These are phyloP conservation scores for Pezicula radicicola DNA, from an alignment of 2,329 filamentous ascomycete species.

Conservation along the genomic window DNA sequence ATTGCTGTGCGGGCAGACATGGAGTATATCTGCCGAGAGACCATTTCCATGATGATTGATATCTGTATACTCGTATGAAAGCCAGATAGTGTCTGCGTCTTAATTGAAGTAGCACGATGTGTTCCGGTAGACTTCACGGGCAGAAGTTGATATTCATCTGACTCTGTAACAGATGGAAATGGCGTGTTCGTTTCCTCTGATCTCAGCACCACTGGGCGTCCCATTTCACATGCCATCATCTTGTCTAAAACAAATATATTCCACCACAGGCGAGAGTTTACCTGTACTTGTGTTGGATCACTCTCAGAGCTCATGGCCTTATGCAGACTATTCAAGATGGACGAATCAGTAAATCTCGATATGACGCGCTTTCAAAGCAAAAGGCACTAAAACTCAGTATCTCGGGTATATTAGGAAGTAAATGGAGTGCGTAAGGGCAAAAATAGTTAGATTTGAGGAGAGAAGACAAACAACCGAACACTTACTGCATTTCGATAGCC, in stretches of 20 bases:
- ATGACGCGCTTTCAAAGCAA: too few relatives aligned
- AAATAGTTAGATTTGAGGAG: too few relatives aligned
- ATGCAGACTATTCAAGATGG: not conserved
- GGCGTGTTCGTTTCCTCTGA: not conserved
- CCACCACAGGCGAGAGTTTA: slow-evolving; percentile 1
- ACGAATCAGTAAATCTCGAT: too few relatives aligned
- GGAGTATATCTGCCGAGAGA: not conserved
- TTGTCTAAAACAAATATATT: slow-evolving; percentile 1
- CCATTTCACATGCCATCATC: not conserved
- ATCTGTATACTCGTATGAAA: not conserved
- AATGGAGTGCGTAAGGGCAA: too few relatives aligned
- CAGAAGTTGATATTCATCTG: not conserved
- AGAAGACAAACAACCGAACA: too few relatives aligned
- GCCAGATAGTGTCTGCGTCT: not conserved
- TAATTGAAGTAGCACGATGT: not conserved
- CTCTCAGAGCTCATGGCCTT: not conserved
- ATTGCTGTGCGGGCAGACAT: not conserved
- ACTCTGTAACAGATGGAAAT: not conserved
- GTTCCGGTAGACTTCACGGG: not conserved
- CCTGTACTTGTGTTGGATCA: not conserved
- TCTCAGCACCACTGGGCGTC: not conserved
- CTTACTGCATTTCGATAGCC: not conserved
- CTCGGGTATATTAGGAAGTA: too few relatives aligned
- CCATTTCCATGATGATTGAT: not conserved
- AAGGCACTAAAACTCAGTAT: too few relatives aligned